Evolutionary conservation across 2,329 filamentous ascomycete genomes (phyloP).

Genomic region (Aspergillus puulaauensis): DNA sequence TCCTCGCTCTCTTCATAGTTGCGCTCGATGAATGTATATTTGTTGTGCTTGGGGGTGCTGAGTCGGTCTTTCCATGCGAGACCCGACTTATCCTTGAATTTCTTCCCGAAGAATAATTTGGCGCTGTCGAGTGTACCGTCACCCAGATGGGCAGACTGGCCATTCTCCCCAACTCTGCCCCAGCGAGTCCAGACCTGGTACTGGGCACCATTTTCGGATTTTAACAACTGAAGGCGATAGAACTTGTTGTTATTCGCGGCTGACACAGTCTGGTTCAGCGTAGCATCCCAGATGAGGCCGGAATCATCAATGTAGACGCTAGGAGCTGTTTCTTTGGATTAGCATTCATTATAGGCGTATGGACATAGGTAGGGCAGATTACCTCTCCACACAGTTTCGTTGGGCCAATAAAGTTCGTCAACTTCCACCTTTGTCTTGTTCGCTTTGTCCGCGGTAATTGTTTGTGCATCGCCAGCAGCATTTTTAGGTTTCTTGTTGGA

Average conservation of each 20-base stretch:
- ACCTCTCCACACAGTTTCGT: constrained; percentile 1
- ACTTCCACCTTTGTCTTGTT: constrained; percentile 46
- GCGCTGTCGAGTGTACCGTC: constrained; percentile 40
- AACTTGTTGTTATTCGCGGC: constrained; percentile 78
- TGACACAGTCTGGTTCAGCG: constrained; percentile 75
- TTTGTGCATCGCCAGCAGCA: constrained; percentile 40
- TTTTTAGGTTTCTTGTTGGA: constrained; percentile 40
- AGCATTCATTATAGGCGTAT: not conserved
- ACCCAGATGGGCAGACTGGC: constrained; percentile 46
- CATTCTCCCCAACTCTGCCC: constrained; percentile 68
- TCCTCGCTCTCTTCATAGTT: constrained; percentile 66
- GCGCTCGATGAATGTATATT: constrained; percentile 77
- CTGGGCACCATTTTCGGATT: constrained; percentile 16
- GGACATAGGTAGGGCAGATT: not conserved
- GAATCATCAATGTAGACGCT: constrained; percentile 65
- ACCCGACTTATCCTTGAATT: constrained; percentile 59
- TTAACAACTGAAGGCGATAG: constrained; percentile 69
- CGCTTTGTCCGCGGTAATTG: constrained; percentile 40
- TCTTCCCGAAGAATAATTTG: constrained; percentile 49
- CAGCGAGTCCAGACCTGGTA: constrained; percentile 73
- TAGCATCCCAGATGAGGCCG: constrained; percentile 73
- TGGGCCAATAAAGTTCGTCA: constrained; percentile 39
- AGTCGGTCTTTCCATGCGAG: constrained; percentile 51
- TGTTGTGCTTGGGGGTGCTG: constrained; percentile 52
- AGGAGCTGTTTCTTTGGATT: constrained; percentile 8